Conservation (phyloP, 1,139 yeast genomes). For the Magnusiomyces sp. region DNA sequence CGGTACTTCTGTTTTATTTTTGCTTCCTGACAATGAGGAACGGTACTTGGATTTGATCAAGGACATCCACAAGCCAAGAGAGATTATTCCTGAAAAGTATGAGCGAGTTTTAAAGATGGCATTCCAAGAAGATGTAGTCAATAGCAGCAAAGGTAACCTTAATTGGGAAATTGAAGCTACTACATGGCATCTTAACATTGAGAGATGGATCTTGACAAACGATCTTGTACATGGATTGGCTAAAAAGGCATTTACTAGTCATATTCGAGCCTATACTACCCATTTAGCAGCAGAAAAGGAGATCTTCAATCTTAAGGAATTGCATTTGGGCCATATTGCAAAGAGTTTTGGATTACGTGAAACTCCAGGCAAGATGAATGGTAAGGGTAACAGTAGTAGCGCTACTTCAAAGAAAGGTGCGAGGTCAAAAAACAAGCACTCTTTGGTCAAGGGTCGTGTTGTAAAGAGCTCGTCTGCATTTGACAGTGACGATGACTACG, state of each 20-base stretch:
- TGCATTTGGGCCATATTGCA: constrained; percentile 93
- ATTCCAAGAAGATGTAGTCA: constrained; percentile 33
- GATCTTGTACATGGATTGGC: constrained; percentile 60
- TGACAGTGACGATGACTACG: no score
- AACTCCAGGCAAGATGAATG: constrained; percentile 61
- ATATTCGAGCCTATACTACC: constrained; percentile 93
- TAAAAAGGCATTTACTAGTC: constrained; percentile 74
- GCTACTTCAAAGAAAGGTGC: no score
- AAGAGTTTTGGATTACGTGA: constrained; percentile 92
- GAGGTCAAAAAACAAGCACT: no score
- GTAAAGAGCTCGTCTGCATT: no score
- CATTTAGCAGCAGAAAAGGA: constrained; percentile 74
- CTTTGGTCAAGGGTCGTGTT: no score
- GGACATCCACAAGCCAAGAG: constrained; percentile 58
- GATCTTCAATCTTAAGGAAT: constrained; percentile 65
- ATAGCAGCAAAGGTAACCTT: constrained; percentile 13
- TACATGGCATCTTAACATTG: constrained; percentile 87
- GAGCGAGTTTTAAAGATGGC: constrained; percentile 47
- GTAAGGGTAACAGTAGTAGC: no score
- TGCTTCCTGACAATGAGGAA: constrained; percentile 85
- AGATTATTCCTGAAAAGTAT: constrained; percentile 45
- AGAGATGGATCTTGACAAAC: constrained; percentile 77
- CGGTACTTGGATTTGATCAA: constrained; percentile 57
- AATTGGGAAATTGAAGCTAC: constrained; percentile 95
- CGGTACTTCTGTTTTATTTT: constrained; percentile 69